phyloP scores from a whole-genome alignment of 768 basidiomycete genomes.

The Hypholoma fasciculare region DNA sequence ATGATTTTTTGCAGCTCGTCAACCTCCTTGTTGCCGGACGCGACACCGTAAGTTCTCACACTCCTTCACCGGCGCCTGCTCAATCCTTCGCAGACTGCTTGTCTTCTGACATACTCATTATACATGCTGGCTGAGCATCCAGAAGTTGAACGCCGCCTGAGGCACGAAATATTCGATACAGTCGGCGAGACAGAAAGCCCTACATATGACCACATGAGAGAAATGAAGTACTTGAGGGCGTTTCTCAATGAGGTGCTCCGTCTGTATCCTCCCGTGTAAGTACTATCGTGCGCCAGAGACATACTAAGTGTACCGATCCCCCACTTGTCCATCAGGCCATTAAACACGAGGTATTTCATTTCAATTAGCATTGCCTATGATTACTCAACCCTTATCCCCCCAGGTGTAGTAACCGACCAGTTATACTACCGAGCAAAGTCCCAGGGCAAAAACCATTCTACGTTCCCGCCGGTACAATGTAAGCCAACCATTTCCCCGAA shows the following conservation, averaged over 20 bases:
- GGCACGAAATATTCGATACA: constrained; percentile 40
- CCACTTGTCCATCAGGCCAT: constrained; percentile 5
- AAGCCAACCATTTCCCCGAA: constrained; percentile 11
- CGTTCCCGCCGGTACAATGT: constrained; percentile 25
- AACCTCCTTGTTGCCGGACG: constrained; percentile 52
- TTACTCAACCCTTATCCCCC: not conserved
- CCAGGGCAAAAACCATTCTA: constrained; percentile 20
- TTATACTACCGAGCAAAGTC: constrained; percentile 13
- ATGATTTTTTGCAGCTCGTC: constrained; percentile 33
- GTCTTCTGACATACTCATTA: constrained; percentile 38
- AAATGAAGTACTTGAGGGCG: constrained; percentile 41
- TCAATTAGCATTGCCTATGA: not conserved
- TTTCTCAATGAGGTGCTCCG: constrained; percentile 42
- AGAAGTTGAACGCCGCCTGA: constrained; percentile 33
- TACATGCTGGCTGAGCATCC: constrained; percentile 48
- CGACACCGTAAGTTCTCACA: constrained; percentile 39
- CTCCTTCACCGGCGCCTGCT: not conserved
- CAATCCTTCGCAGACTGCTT: constrained; percentile 32
- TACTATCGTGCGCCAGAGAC: not conserved
- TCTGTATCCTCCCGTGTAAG: constrained; percentile 36
- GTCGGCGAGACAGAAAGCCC: constrained; percentile 38
- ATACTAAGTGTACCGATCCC: not conserved
- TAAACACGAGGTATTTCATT: constrained; percentile 7
- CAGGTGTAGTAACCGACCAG: constrained; percentile 15
- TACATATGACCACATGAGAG: constrained; percentile 43